These are phyloP conservation scores for Amyloporia xantha DNA, from an alignment of 768 basidiomycete species.

Conservation along the genomic window DNA sequence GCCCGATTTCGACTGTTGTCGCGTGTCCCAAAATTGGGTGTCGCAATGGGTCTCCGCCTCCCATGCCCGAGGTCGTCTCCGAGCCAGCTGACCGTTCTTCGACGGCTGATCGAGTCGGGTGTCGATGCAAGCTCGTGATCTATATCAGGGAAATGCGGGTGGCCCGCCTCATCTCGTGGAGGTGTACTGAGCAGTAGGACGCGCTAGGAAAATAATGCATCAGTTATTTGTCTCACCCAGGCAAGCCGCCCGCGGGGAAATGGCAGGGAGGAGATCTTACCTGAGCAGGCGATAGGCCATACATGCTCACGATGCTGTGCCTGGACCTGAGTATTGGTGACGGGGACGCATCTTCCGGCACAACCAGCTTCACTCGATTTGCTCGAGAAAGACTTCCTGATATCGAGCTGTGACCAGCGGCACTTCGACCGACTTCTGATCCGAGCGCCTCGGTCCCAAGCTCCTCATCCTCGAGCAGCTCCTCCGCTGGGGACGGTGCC, in stretches of 20 bases:
- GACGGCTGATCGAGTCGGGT: constrained; percentile 15
- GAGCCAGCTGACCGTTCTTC: constrained; percentile 19
- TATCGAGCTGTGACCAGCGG: constrained; percentile 20
- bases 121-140: constrained; percentile 14
- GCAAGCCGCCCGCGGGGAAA: neutral
- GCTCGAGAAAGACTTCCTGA: constrained; percentile 34
- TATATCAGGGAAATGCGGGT: constrained; percentile 12
- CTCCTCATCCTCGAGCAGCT: too few species aligned
- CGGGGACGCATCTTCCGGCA: constrained; percentile 33
- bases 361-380: constrained; percentile 36
- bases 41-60: constrained; percentile 8
- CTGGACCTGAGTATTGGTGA: constrained; percentile 42
- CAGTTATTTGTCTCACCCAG: neutral
- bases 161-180: constrained; percentile 36
- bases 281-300: constrained; percentile 73
- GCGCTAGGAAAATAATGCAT: constrained; percentile 33
- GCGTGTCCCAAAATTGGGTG: constrained; percentile 7
- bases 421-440: constrained; percentile 14
- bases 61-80: constrained; percentile 10
- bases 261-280: constrained; percentile 27
- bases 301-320: constrained; percentile 51
- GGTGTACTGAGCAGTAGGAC: constrained; percentile 63
- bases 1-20: constrained; percentile 8
- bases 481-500: constrained; percentile 33
- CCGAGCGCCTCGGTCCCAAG: constrained; percentile 19